Base-by-base conservation (phyloP, 1,284 basidiomycete genomes). In the Hortiboletus rubellus region DNA sequence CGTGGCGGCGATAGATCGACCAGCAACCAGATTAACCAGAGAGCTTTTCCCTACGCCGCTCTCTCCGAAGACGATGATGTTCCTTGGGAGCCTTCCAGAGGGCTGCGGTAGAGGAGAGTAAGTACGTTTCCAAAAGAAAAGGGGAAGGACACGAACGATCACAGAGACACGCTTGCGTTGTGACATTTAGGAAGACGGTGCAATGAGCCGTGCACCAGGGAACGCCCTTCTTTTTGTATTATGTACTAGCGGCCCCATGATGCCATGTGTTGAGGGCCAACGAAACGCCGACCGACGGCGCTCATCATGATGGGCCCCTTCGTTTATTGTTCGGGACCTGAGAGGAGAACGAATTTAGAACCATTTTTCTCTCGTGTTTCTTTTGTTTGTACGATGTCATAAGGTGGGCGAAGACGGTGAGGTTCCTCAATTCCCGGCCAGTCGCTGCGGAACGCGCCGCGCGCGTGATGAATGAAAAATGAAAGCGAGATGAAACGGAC, bases 41-140 rank as follows among this genome's bases (percentile, higher is more conserved):
- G 67, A 72, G 58, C 69, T 69, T 52, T 70, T 72, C 27, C 69
- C 69, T 41, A 66, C 64, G 3, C 67, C 67, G 36, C 57, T 59
- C 58, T 68, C 70, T 31, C 71, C 68, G 17, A 70, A 70, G 50
- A 70, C 58, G 48, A 69, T 60, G 17, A 72, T 38, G 57, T 72
- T 70, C 48, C 55, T 69, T 8, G 54, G 36, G 30, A 56, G 41
- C 38, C 38, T 46, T 53, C 33, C 22, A 34, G 53, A 8, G 56
- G 46, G 44, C 8, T 54, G 53, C 58, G 67, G 50, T 12, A 24
- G 18, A 46, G 7, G 18, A 15, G 11, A n/a, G 36, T 59, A 30
- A 66, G 57, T 8, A 55, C n/a, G 24, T 50, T 53, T 36, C 36
- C 12, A 12, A 38, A 17, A 7, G 41, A 50, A 33, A 33, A 14